Conservation (phyloP, 148 eudicot species). For the Oxyria digyna region DNA sequence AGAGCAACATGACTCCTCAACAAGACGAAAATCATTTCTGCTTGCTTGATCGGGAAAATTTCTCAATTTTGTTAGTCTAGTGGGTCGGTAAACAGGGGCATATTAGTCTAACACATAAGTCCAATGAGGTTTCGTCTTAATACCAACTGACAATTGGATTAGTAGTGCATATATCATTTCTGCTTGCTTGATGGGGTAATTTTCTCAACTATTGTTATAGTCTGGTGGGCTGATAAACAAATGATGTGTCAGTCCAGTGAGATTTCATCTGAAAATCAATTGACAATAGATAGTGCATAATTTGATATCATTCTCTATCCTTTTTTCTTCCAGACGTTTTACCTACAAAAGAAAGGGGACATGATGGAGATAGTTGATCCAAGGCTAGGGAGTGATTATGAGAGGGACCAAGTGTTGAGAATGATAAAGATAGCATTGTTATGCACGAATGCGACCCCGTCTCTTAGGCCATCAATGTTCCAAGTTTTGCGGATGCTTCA, state of each 20-base stretch:
- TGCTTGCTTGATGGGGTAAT: too few species aligned
- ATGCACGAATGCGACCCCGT: conserved; percentile 39
- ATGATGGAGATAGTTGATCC: conserved; percentile 29
- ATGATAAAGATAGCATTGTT: conserved; percentile 32
- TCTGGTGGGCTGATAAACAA: too few species aligned
- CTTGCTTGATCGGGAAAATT: conserved; percentile 61
- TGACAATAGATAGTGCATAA: too few species aligned
- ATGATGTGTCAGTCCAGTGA: too few species aligned
- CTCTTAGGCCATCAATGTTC: conserved; percentile 39
- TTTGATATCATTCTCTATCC: too few species aligned
- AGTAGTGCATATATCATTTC: too few species aligned
- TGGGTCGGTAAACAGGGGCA: too few species aligned
- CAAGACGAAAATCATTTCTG: conserved; percentile 40
- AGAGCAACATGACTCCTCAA: conserved; percentile 38
- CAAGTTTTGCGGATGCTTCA: background rate
- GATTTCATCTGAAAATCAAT: too few species aligned
- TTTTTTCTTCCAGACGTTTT: conserved; percentile 20
- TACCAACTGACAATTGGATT: too few species aligned
- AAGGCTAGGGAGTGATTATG: conserved; percentile 12
- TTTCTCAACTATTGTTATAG: too few species aligned
- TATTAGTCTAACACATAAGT: too few species aligned
- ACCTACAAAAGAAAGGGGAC: conserved; percentile 24
- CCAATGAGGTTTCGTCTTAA: too few species aligned
- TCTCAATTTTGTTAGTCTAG: background rate
- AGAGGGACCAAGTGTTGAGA: conserved; percentile 23